phyloP scores from a whole-genome alignment of 495 filamentous ascomycete genomes.

The Choiromyces venosus region DNA sequence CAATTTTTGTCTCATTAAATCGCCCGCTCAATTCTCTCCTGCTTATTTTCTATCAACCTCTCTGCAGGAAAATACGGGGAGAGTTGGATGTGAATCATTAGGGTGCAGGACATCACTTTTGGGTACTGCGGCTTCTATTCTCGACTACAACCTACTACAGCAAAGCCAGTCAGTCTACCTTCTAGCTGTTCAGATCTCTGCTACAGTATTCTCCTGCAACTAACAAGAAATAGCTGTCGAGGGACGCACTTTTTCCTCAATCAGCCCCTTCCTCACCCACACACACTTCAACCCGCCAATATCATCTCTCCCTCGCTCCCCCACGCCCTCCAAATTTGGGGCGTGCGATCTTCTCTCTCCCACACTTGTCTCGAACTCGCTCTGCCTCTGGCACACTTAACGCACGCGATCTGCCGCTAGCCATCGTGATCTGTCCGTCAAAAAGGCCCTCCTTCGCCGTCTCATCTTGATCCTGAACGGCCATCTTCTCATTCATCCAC shows the following conservation, averaged over 20 bases:
- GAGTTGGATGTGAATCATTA: background rate
- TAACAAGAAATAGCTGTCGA: background rate
- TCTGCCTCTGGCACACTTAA: conserved; percentile 14
- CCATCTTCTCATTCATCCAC: conserved; percentile 4
- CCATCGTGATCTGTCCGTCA: conserved; percentile 21
- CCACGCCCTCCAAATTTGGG: conserved; percentile 1
- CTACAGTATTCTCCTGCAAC: background rate
- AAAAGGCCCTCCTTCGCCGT: conserved; percentile 24
- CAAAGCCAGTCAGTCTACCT: background rate
- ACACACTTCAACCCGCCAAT: conserved; percentile 1
- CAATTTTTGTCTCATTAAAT: background rate
- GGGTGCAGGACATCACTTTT: background rate
- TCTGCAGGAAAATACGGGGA: background rate
- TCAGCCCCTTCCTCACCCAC: conserved; percentile 16
- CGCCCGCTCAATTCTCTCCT: background rate
- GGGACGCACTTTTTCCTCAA: background rate
- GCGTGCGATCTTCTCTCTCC: background rate
- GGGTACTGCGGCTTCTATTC: background rate
- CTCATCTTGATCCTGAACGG: conserved; percentile 18
- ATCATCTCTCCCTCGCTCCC: background rate
- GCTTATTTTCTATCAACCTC: background rate
- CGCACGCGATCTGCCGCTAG: conserved; percentile 28
- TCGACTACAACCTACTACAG: background rate
- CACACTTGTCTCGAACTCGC: background rate
- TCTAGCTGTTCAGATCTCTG: background rate